phyloP scores from a whole-genome alignment of 2,329 filamentous ascomycete species.

The Boeremia lycopersici region DNA sequence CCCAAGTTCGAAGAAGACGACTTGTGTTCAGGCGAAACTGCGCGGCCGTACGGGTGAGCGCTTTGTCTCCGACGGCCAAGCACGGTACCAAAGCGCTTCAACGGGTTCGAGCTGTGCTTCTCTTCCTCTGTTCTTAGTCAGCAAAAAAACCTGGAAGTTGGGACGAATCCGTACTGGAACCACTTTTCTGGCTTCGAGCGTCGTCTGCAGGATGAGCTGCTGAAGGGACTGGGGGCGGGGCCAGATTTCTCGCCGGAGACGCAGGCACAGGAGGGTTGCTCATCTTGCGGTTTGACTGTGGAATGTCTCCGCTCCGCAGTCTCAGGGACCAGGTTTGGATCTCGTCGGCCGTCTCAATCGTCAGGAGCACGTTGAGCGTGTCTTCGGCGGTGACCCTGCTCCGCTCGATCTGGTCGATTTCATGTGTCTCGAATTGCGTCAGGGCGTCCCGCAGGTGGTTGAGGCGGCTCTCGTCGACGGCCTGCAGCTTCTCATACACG shows the following conservation, averaged over 20 bases:
- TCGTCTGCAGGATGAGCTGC: constrained; percentile 55
- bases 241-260: constrained; percentile 44
- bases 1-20: constrained; percentile 59
- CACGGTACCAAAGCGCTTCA: constrained; percentile 51
- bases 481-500: constrained; percentile 91
- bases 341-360: constrained; percentile 81
- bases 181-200: constrained; percentile 60
- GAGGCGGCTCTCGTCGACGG: constrained; percentile 83
- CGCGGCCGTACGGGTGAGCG: constrained; percentile 47
- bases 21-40: constrained; percentile 59
- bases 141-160: neutral
- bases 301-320: constrained; percentile 48
- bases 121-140: constrained; percentile 37
- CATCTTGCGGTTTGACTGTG: constrained; percentile 37
- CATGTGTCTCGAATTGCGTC: constrained; percentile 91
- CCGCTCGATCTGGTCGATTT: constrained; percentile 83
- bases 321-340: constrained; percentile 72
- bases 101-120: constrained; percentile 46
- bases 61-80: constrained; percentile 47
- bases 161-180: constrained; percentile 9
- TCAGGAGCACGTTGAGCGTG: constrained; percentile 73
- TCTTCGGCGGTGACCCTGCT: constrained; percentile 76
- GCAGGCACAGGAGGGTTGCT: constrained; percentile 31
- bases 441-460: constrained; percentile 90
- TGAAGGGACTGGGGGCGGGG: constrained; percentile 41